These are phyloP conservation scores for Monilinia vaccinii-corymbosi DNA, from an alignment of 2,329 filamentous ascomycete species.

Conservation along the genomic window DNA sequence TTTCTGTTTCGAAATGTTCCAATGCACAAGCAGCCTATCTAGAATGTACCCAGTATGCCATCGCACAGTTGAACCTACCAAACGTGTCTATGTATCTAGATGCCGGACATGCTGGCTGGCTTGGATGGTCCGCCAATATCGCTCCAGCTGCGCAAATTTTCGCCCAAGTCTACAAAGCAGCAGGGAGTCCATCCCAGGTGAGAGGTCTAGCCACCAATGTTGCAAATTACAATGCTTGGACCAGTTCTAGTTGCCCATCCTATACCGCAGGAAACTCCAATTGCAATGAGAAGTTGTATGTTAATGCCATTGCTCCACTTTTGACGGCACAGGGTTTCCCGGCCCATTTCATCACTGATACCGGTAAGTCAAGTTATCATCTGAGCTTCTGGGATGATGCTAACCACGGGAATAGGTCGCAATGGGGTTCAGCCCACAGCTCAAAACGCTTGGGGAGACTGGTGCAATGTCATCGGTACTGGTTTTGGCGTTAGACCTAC, in stretches of 20 bases:
- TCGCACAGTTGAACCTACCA: constrained; percentile 45
- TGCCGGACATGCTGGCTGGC: constrained; percentile 55
- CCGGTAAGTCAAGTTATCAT: constrained; percentile 29
- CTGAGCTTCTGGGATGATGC: neutral
- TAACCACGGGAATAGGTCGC: constrained; percentile 36
- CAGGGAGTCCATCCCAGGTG: constrained; percentile 37
- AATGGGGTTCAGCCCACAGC: constrained; percentile 51
- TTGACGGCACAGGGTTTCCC: constrained; percentile 39
- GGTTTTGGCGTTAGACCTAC: constrained; percentile 58
- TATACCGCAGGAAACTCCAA: constrained; percentile 36
- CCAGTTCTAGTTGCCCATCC: constrained; percentile 35
- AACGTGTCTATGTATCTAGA: constrained; percentile 58
- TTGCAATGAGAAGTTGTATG: constrained; percentile 44
- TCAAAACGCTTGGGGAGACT: constrained; percentile 51
- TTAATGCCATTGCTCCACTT: constrained; percentile 42
- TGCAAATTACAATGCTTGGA: constrained; percentile 49
- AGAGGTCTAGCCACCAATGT: constrained; percentile 48
- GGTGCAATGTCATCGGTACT: constrained; percentile 57
- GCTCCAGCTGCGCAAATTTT: constrained; percentile 40
- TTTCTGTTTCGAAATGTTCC: constrained; percentile 44
- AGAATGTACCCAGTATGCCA: constrained; percentile 45
- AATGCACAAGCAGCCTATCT: constrained; percentile 45
- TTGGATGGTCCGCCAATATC: constrained; percentile 54
- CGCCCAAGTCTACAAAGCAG: constrained; percentile 37
- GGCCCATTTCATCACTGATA: constrained; percentile 47